Conservation (phyloP, 805 yeast species). For the Pichia kluyveri region DNA sequence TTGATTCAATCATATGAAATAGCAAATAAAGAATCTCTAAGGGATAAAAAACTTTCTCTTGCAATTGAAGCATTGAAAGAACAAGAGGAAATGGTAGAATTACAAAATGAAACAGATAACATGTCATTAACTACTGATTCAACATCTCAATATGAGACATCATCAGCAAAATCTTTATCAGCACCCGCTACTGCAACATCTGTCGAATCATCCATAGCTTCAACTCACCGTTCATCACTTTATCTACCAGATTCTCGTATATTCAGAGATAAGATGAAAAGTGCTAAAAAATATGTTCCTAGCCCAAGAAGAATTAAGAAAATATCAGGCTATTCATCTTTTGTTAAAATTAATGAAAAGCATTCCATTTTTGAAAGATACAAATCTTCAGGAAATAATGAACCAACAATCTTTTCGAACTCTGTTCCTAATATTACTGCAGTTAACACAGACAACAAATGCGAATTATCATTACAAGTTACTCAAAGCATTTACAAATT, state of each 20-base stretch:
- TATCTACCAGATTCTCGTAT: slow-evolving; percentile 10
- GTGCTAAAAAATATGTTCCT: slow-evolving; percentile 6
- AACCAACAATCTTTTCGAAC: neutral
- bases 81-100: slow-evolving; percentile 4
- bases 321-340: slow-evolving; percentile 27
- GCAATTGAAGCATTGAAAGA: slow-evolving; percentile 21
- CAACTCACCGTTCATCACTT: slow-evolving; percentile 1
- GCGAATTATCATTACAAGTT: slow-evolving; percentile 30
- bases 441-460: slow-evolving; percentile 1
- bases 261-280: slow-evolving; percentile 10
- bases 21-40: slow-evolving; percentile 28
- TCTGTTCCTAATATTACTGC: neutral
- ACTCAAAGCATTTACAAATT: slow-evolving; percentile 61
- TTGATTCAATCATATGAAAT: slow-evolving; percentile 38
- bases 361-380: slow-evolving; percentile 28
- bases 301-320: slow-evolving; percentile 17
- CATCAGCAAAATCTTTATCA: neutral
- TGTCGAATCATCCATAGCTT: neutral
- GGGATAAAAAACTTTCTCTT: slow-evolving; percentile 26
- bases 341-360: slow-evolving; percentile 44
- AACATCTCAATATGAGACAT: neutral
- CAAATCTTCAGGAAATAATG: slow-evolving; percentile 5
- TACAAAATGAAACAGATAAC: neutral
- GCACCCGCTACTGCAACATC: neutral
- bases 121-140: neutral